A percentile compares a stretch with the other conserved stretches of the same genome.
These are phyloP conservation scores for Brassica hybrid DNA, from an alignment of 441 rosid species.

Conservation along the genomic window DNA sequence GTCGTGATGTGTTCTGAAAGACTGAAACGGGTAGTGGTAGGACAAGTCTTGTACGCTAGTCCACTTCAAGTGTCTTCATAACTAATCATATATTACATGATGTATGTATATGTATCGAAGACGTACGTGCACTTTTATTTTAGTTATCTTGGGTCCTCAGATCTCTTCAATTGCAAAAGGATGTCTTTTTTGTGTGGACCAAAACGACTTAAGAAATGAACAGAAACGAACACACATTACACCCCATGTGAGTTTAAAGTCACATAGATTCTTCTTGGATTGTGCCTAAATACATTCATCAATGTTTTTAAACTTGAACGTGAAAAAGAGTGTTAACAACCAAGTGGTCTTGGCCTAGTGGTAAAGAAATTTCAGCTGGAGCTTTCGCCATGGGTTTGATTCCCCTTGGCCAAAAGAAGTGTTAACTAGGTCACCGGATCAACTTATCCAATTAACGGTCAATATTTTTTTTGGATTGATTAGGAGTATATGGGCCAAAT, in stretches of 20 bases:
- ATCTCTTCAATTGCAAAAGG: slow-evolving; percentile 13
- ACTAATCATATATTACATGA: neutral
- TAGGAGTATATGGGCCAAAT: too few species aligned
- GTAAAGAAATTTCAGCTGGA: too few species aligned
- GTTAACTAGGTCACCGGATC: neutral
- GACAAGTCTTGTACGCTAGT: slow-evolving; percentile 31
- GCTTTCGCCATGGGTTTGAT: too few species aligned
- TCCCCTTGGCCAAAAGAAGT: neutral
- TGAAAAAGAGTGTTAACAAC: neutral
- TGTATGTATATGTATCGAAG: neutral
- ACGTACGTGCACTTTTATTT: slow-evolving; percentile 30
- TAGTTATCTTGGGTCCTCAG: neutral
- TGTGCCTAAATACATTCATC: neutral
- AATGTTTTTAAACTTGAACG: slow-evolving; percentile 2
- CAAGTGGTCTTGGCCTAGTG: too few species aligned
- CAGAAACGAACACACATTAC: neutral
- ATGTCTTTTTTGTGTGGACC: neutral
- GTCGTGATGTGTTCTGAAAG: neutral
- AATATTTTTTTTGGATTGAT: neutral
- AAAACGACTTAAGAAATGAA: neutral
- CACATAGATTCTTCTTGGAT: neutral
- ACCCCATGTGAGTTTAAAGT: slow-evolving; percentile 36
- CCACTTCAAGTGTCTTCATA: slow-evolving; percentile 34
- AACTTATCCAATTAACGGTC: too few species aligned
- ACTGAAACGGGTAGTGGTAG: slow-evolving; percentile 15